phyloP scores from a whole-genome alignment of 257 asterid genomes.

The Przewalskia tangutica region DNA sequence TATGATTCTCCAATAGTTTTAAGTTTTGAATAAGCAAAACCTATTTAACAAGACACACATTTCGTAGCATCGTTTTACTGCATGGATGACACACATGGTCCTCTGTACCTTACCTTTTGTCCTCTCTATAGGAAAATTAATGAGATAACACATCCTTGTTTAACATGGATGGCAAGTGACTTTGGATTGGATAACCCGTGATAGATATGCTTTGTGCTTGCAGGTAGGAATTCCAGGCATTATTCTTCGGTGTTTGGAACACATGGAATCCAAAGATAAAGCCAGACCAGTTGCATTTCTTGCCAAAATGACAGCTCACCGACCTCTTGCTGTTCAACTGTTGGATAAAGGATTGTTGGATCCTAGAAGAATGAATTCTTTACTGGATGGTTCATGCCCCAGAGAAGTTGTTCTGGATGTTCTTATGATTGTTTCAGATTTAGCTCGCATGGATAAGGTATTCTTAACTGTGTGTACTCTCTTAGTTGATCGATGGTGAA shows the following conservation, averaged over 20 bases:
- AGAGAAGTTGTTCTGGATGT: conserved; percentile 74
- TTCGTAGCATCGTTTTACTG: not conserved
- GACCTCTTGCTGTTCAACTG: conserved; percentile 79
- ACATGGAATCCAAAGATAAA: conserved; percentile 65
- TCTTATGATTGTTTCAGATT: conserved; percentile 92
- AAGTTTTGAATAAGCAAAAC: not conserved
- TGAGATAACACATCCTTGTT: not conserved
- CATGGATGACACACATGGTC: not conserved
- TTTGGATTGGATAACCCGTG: not conserved
- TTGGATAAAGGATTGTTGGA: conserved; percentile 72
- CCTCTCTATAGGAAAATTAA: not conserved
- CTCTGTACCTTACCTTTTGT: not conserved
- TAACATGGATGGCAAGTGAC: not conserved
- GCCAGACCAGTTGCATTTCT: conserved; percentile 83
- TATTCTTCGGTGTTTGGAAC: conserved; percentile 68
- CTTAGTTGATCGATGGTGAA: not conserved
- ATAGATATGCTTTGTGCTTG: conserved; percentile 13
- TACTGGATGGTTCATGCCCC: conserved; percentile 65
- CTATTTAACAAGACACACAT: not conserved
- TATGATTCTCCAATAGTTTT: not conserved
- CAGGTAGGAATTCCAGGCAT: conserved; percentile 66
- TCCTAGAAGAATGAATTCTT: conserved; percentile 56
- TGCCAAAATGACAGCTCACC: conserved; percentile 73
- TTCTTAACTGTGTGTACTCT: not conserved
- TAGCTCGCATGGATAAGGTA: conserved; percentile 99